These are phyloP conservation scores for Arthrobotrys sinensis DNA, from an alignment of 2,329 filamentous ascomycete species.

Conservation along the genomic window DNA sequence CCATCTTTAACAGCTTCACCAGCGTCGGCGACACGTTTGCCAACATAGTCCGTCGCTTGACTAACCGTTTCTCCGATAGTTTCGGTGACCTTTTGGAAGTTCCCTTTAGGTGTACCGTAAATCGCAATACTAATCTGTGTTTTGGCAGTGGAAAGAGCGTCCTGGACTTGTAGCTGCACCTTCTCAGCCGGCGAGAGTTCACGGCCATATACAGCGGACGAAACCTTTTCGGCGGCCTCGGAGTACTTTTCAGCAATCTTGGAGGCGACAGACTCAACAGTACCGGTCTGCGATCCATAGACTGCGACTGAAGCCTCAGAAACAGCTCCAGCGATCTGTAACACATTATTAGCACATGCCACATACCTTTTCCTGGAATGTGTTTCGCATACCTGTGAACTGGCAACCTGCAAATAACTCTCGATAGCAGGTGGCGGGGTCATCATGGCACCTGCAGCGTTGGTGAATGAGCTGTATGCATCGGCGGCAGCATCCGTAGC, in stretches of 20 bases:
- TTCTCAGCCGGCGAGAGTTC: constrained; percentile 72
- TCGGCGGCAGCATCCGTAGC: constrained; percentile 64
- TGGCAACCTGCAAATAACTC: constrained; percentile 73
- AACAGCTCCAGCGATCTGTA: constrained; percentile 74
- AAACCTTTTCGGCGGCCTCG: constrained; percentile 74
- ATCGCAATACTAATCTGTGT: constrained; percentile 72
- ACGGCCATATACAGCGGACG: constrained; percentile 73
- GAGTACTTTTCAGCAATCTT: constrained; percentile 71
- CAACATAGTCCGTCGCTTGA: constrained; percentile 66
- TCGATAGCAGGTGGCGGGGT: constrained; percentile 75
- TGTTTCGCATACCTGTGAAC: constrained; percentile 71
- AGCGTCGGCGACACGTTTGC: constrained; percentile 64
- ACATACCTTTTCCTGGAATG: not conserved
- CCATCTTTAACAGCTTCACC: constrained; percentile 42
- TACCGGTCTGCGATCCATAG: constrained; percentile 72
- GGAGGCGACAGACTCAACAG: constrained; percentile 69
- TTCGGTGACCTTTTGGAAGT: constrained; percentile 68
- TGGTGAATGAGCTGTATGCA: constrained; percentile 70
- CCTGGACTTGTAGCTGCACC: constrained; percentile 72
- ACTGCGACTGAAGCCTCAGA: constrained; percentile 73
- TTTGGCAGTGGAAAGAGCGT: constrained; percentile 71
- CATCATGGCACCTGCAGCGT: constrained; percentile 70
- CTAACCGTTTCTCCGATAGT: constrained; percentile 45
- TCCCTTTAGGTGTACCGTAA: constrained; percentile 72
- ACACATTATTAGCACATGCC: not conserved